These are phyloP conservation scores for Cordyceps tenuipes DNA, from an alignment of 2,329 filamentous ascomycete genomes.

Conservation along the genomic window DNA sequence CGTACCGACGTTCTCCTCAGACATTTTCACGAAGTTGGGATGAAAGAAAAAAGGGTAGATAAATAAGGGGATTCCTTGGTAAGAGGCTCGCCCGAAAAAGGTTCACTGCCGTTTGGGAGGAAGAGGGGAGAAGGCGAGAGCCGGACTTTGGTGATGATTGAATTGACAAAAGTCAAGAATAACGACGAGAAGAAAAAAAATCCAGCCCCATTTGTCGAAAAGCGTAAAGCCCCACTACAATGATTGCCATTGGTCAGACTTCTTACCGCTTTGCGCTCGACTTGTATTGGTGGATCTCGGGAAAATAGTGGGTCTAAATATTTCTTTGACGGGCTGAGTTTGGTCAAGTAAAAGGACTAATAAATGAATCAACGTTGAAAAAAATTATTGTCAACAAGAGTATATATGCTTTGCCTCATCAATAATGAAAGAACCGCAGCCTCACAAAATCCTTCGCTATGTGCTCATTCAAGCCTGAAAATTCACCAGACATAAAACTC, in stretches of 20 bases:
- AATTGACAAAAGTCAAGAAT: background rate
- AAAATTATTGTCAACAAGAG: background rate
- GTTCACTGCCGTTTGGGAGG: constrained; percentile 44
- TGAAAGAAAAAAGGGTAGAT: background rate
- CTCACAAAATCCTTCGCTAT: background rate
- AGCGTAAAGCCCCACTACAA: background rate
- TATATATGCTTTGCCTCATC: constrained; percentile 8
- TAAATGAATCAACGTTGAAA: background rate
- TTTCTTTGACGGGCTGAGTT: too few species aligned
- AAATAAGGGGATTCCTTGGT: constrained; percentile 8
- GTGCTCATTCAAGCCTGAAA: background rate
- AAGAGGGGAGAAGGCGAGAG: background rate
- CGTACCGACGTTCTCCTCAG: constrained; percentile 21
- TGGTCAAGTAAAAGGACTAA: too few species aligned
- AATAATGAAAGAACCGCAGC: background rate
- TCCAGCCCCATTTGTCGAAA: constrained; percentile 3
- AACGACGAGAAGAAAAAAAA: constrained; percentile 10
- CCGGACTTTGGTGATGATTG: constrained; percentile 10
- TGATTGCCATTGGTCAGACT: background rate
- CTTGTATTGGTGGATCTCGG: background rate
- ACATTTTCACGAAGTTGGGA: constrained; percentile 14
- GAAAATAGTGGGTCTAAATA: background rate
- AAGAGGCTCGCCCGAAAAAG: constrained; percentile 32
- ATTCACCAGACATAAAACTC: background rate
- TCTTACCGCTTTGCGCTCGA: background rate